These are phyloP conservation scores for Acanthamoeba royreba DNA, from an alignment of 208 protist species.

Conservation along the genomic window DNA sequence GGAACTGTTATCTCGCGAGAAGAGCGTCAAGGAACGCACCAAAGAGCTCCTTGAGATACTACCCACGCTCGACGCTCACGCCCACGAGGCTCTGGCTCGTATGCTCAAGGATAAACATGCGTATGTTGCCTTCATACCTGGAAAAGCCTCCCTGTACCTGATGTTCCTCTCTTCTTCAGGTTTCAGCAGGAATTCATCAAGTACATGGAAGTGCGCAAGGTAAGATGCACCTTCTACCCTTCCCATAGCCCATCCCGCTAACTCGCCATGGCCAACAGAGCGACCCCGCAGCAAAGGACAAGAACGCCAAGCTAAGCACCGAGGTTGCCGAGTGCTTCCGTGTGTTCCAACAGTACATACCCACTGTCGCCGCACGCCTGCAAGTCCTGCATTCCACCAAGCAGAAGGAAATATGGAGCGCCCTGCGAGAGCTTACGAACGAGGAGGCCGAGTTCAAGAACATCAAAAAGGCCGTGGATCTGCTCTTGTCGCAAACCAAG, in stretches of 20 bases:
- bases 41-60: background rate
- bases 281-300: background rate
- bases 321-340: background rate
- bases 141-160: background rate
- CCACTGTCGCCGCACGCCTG: background rate
- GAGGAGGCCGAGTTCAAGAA: background rate
- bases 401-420: background rate
- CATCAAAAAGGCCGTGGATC: background rate
- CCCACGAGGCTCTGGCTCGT: background rate
- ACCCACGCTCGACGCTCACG: background rate
- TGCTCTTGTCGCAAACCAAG: background rate
- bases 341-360: background rate
- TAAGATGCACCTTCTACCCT: too few relatives aligned
- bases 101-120: slow-evolving; percentile 3
- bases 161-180: background rate
- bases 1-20: background rate
- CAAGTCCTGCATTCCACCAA: background rate
- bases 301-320: background rate
- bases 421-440: background rate
- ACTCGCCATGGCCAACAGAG: too few relatives aligned
- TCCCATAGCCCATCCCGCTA: too few relatives aligned
- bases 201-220: background rate
- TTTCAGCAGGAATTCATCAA: slow-evolving; percentile 11
- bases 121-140: background rate
- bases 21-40: background rate